A percentile compares a stretch with the other conserved stretches of the same genome.
Conservation (phyloP, 345 rosid species). For the Arabis hirsuta region DNA sequence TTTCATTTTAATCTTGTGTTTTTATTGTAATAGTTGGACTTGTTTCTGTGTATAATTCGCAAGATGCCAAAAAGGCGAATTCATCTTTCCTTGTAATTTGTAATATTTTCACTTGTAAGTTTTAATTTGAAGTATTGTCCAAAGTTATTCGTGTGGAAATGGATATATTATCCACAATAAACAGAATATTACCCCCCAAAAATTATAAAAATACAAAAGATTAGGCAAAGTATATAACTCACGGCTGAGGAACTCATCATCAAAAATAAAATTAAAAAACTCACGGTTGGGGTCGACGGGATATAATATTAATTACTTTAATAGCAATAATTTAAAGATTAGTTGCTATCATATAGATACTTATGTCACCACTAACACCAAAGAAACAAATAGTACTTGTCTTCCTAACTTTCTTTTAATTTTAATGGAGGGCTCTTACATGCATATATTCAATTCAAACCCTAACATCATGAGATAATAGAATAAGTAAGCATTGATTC, state of each 20-base stretch:
- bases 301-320: slow-evolving; percentile 9
- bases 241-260: slow-evolving; percentile 20
- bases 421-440: slow-evolving; percentile 18
- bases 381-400: not conserved
- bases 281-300: slow-evolving; percentile 2
- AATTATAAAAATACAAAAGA: not conserved
- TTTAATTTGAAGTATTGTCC: slow-evolving; percentile 2
- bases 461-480: slow-evolving; percentile 35
- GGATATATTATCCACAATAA: slow-evolving; percentile 12
- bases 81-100: slow-evolving; percentile 14
- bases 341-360: slow-evolving; percentile 25
- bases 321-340: slow-evolving; percentile 18
- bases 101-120: slow-evolving; percentile 2
- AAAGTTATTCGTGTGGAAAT: slow-evolving; percentile 5
- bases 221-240: slow-evolving; percentile 28
- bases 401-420: not conserved
- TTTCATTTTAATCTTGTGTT: not conserved
- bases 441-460: slow-evolving; percentile 32
- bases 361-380: slow-evolving; percentile 29
- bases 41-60: slow-evolving; percentile 19
- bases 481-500: slow-evolving; percentile 22
- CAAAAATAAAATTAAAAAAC: not conserved
- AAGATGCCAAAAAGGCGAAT: slow-evolving; percentile 8
- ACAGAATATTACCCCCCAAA: slow-evolving; percentile 10
- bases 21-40: not conserved